These are phyloP conservation scores for Naematelia aurantialba DNA, from an alignment of 768 basidiomycete species.

Conservation along the genomic window DNA sequence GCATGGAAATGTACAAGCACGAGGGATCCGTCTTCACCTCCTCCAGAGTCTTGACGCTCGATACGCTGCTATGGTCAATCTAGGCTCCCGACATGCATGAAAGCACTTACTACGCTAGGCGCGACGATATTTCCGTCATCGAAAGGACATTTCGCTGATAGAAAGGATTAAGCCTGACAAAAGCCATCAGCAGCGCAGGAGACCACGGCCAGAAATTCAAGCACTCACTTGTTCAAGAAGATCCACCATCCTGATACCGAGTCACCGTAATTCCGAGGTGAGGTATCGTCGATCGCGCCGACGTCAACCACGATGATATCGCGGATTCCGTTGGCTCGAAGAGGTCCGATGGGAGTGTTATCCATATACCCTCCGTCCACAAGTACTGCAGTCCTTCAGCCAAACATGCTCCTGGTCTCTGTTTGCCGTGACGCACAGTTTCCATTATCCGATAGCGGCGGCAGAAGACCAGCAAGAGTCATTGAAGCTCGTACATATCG, in stretches of 20 bases:
- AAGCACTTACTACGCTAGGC: slow-evolving; percentile 81
- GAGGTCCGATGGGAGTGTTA: slow-evolving; percentile 68
- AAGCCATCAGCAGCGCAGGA: background rate
- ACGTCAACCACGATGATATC: slow-evolving; percentile 92
- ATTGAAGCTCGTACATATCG: slow-evolving; percentile 77
- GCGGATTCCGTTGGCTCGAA: slow-evolving; percentile 86
- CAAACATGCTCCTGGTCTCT: background rate
- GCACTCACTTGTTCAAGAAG: slow-evolving; percentile 70
- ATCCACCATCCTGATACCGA: slow-evolving; percentile 96
- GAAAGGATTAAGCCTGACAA: slow-evolving; percentile 48
- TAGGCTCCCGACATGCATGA: no score
- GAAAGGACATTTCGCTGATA: slow-evolving; percentile 43
- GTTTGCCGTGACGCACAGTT: slow-evolving; percentile 50
- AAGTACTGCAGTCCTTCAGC: slow-evolving; percentile 31
- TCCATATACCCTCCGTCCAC: slow-evolving; percentile 52
- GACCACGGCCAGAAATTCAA: background rate
- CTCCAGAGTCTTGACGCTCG: slow-evolving; percentile 88
- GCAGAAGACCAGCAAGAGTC: slow-evolving; percentile 91
- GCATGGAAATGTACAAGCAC: slow-evolving; percentile 89
- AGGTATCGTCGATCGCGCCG: slow-evolving; percentile 89
- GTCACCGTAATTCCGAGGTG: slow-evolving; percentile 90
- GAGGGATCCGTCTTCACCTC: slow-evolving; percentile 88
- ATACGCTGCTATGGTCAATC: slow-evolving; percentile 62
- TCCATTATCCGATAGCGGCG: slow-evolving; percentile 91
- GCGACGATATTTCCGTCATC: slow-evolving; percentile 54